Conservation (phyloP, 2,329 filamentous ascomycete genomes). For the Stemphylium vesicarium region DNA sequence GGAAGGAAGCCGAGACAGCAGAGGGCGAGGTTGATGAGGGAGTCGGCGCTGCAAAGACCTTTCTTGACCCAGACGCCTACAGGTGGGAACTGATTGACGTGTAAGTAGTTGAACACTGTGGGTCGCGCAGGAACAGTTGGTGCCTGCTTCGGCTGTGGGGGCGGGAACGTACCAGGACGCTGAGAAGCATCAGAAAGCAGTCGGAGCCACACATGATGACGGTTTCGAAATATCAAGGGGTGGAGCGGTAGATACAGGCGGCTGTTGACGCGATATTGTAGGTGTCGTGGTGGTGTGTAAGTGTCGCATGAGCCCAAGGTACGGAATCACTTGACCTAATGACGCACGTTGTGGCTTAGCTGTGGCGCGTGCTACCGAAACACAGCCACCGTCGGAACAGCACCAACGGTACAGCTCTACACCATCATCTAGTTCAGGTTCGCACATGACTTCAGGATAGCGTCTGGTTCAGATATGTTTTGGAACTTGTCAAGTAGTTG, state of each 20-base stretch:
- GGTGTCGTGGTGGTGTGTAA: slow-evolving; percentile 8
- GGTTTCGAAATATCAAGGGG: neutral
- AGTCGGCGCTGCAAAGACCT: slow-evolving; percentile 90
- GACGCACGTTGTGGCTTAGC: slow-evolving; percentile 16
- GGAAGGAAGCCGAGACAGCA: slow-evolving; percentile 69
- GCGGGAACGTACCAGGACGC: slow-evolving; percentile 60
- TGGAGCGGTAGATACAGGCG: neutral
- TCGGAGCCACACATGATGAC: slow-evolving; percentile 64
- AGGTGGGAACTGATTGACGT: slow-evolving; percentile 12
- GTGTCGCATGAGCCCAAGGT: slow-evolving; percentile 12
- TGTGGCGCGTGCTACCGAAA: slow-evolving; percentile 6
- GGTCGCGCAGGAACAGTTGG: neutral
- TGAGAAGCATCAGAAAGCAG: slow-evolving; percentile 65
- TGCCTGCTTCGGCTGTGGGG: slow-evolving; percentile 17
- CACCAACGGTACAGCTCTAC: neutral
- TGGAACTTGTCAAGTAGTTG: no score
- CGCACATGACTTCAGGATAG: no score
- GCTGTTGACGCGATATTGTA: slow-evolving; percentile 1
- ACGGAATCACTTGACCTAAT: slow-evolving; percentile 10
- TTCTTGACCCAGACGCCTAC: slow-evolving; percentile 89
- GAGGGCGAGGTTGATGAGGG: slow-evolving; percentile 92
- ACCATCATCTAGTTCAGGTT: no score
- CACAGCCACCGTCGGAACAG: neutral
- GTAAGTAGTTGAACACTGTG: slow-evolving; percentile 4
- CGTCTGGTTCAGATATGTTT: no score